Evolutionary conservation across 495 filamentous ascomycete genomes (phyloP), one percentile per base, ranked within the genome.

Genomic region (Talaromyces stipitatus): DNA sequence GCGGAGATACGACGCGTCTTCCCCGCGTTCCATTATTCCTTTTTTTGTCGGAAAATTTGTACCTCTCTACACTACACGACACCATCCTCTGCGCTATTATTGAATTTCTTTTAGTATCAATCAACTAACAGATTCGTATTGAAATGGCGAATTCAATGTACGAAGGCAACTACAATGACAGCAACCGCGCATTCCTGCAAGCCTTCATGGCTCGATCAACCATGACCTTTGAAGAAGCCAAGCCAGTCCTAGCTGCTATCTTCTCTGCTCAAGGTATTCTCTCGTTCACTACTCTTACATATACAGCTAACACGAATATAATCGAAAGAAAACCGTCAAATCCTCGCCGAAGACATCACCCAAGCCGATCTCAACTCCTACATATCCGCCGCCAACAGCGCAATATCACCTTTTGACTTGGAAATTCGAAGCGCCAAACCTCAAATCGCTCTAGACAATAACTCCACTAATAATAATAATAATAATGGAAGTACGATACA

Each of bases 101-200:
- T 41, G 4, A n/a, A 48, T 48, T 26, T 26, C 1, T 48, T 46
- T 23, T 18, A 41, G 3, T 3, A n/a, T 41, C 12, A 14, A 48
- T 48, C 7, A 24, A 48, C 7, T 48, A 6, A 1, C 9, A 8
- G 24, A 2, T 26, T 9, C 10, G 4, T 48, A 26, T 12, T 26
- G 24, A 6, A 9, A 62, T 26, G 46, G 55, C 18, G 16, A 50
- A 57, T 32, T 55, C 26, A 16, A 62, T 64, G 45, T 68, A 61
- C 12, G 62, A 62, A n/a, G 46, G 33, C 16, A 63, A 58, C 51
- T 81, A 80, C 62, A 72, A 84, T 67, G 81, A 96, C 65, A 77
- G 78, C 62, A 89, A 97, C 68, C 88, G 90, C 46, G 91, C 92
- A n/a, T 96, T 98, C 65, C 73, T 97, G 1, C 94, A 98, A 74